A percentile compares a stretch with the other conserved stretches of the same genome.
phyloP scores from a whole-genome alignment of 495 filamentous ascomycete species.

The Darksidea phi region DNA sequence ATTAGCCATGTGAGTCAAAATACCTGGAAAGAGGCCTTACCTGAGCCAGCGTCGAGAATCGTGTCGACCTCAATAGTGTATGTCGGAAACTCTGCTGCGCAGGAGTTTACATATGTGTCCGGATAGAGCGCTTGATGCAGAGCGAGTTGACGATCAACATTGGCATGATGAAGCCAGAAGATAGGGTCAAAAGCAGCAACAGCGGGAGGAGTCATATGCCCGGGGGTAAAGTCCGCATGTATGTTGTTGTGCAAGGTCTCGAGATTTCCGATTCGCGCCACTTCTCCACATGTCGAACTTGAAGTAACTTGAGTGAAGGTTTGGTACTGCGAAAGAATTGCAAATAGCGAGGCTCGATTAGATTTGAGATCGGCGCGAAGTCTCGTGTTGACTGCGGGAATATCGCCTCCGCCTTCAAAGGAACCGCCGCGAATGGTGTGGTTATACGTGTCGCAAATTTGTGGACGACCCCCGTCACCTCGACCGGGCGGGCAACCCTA shows the following conservation, averaged over 20 bases:
- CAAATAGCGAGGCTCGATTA: constrained; percentile 3
- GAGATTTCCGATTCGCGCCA: background rate
- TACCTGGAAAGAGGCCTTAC: background rate
- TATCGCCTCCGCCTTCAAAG: constrained; percentile 1
- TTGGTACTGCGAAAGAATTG: constrained; percentile 14
- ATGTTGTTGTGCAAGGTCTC: constrained; percentile 16
- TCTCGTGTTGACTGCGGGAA: constrained; percentile 9
- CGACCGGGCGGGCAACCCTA: constrained; percentile 15
- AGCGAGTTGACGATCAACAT: constrained; percentile 27
- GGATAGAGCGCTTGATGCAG: constrained; percentile 30
- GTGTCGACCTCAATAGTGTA: constrained; percentile 10
- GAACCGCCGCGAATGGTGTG: constrained; percentile 8
- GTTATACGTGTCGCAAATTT: constrained; percentile 9
- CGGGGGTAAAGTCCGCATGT: constrained; percentile 3
- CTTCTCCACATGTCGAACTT: background rate
- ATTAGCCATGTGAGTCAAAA: background rate
- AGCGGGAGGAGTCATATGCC: constrained; percentile 13
- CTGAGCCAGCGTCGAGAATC: background rate
- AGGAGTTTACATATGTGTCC: constrained; percentile 12
- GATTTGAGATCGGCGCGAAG: background rate
- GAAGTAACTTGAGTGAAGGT: constrained; percentile 7
- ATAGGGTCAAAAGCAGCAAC: constrained; percentile 29
- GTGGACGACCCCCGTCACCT: constrained; percentile 5
- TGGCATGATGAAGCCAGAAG: constrained; percentile 32
- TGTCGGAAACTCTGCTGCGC: background rate